These are phyloP conservation scores for Paraphoma chrysanthemicola DNA, from an alignment of 2,329 filamentous ascomycete species.

Conservation along the genomic window DNA sequence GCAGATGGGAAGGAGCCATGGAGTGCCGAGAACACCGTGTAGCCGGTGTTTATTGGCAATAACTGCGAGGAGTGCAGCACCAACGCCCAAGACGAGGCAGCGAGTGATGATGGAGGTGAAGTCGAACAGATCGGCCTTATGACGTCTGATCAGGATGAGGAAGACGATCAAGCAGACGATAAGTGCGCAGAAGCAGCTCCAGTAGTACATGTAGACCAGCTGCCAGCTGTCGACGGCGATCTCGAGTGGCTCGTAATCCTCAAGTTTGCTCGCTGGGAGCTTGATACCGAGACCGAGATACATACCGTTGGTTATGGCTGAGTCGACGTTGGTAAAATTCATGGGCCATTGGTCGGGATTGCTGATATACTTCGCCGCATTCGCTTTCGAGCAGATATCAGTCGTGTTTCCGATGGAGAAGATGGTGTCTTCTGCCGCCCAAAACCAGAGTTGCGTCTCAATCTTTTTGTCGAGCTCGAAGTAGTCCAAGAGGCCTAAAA, in stretches of 20 bases:
- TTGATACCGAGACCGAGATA: conserved; percentile 45
- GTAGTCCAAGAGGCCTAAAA: conserved; percentile 32
- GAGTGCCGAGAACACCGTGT: conserved; percentile 37
- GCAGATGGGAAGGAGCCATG: conserved; percentile 44
- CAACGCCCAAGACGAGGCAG: conserved; percentile 31
- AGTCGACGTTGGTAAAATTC: conserved; percentile 27
- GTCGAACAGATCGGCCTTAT: conserved; percentile 50
- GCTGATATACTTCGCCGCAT: conserved; percentile 17
- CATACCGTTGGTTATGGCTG: conserved; percentile 37
- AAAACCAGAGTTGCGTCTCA: conserved; percentile 30
- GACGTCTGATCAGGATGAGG: conserved; percentile 49
- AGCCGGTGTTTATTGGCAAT: conserved; percentile 28
- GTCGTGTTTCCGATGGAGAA: conserved; percentile 39
- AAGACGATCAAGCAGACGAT: conserved; percentile 47
- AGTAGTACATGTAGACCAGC: conserved; percentile 48
- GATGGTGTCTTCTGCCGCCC: conserved; percentile 16
- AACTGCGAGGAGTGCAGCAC: conserved; percentile 39
- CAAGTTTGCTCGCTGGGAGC: conserved; percentile 36
- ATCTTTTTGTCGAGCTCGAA: conserved; percentile 41
- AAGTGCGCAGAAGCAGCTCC: conserved; percentile 46
- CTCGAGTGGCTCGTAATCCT: conserved; percentile 27
- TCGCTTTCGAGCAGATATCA: conserved; percentile 36
- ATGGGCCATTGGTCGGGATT: conserved; percentile 17
- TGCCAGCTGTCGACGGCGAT: conserved; percentile 39
- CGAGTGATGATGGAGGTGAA: conserved; percentile 45